Percentiles rank a stretch among this genome's conserved stretches.
Evolutionary conservation across 208 protist genomes (phyloP).

Genomic region (Acanthamoeba lenticulata): DNA sequence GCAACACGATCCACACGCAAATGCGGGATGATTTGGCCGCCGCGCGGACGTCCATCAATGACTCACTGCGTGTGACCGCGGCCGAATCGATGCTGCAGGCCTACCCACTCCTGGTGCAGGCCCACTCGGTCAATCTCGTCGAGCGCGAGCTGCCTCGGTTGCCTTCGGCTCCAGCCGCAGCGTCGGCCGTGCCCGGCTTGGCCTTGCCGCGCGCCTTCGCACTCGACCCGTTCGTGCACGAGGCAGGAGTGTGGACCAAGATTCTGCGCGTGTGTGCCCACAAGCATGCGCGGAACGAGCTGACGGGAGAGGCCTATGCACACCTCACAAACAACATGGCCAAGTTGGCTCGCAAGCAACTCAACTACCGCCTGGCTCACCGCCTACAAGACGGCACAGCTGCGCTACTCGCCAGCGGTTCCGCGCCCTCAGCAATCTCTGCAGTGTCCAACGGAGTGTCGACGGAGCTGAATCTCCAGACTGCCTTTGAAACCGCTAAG

Average conservation of each 20-base stretch:
- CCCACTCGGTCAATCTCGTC: neutral
- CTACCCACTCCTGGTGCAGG: conserved; percentile 47
- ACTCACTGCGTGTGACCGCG: neutral
- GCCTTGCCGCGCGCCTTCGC: neutral
- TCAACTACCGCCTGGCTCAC: conserved; percentile 36
- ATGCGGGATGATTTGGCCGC: neutral
- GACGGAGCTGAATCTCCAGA: neutral
- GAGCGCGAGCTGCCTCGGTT: neutral
- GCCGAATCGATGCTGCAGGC: conserved; percentile 12
- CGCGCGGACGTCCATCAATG: neutral
- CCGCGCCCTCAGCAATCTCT: no score
- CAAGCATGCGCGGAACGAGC: neutral
- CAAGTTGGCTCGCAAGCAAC: conserved; percentile 54
- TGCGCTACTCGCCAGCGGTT: neutral
- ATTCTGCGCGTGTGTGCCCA: neutral
- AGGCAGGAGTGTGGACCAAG: conserved; percentile 43
- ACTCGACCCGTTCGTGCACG: conserved; percentile 32
- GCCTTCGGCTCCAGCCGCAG: no score
- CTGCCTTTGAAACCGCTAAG: conserved; percentile 3
- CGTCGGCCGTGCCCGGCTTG: neutral
- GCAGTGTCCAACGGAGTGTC: no score
- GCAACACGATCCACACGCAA: neutral
- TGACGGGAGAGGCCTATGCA: neutral
- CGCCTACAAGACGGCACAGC: neutral
- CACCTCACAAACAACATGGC: neutral